Conservation (phyloP, 1,284 basidiomycete species). For the Cutaneotrichosporon cavernicola region DNA sequence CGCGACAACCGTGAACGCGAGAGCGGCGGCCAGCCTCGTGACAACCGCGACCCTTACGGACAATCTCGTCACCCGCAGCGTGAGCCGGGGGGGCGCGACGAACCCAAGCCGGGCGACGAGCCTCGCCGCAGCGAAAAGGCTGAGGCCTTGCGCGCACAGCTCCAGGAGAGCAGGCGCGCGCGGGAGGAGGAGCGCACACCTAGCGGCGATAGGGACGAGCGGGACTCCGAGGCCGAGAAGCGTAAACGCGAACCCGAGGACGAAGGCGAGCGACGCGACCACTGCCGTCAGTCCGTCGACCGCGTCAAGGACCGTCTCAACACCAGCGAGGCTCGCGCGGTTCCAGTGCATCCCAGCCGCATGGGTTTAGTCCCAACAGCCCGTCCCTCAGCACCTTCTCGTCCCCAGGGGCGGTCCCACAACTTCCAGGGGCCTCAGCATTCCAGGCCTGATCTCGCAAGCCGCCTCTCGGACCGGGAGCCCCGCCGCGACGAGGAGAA, state of each 20-base stretch:
- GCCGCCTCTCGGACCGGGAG: not conserved
- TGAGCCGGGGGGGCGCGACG: not conserved
- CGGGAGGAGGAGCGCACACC: slow-evolving; percentile 28
- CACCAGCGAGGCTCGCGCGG: not conserved
- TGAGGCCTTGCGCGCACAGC: slow-evolving; percentile 4
- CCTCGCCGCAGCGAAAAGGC: slow-evolving; percentile 3
- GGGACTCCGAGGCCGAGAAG: not conserved
- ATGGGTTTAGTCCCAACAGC: not conserved
- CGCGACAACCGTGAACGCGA: slow-evolving; percentile 3
- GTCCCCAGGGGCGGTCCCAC: not conserved
- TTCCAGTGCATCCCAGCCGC: not conserved
- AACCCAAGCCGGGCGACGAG: not conserved
- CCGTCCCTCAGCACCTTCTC: not conserved
- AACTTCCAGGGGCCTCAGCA: not conserved
- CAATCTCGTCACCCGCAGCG: not conserved
- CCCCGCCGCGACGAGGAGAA: not conserved
- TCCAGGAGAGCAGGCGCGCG: slow-evolving; percentile 13
- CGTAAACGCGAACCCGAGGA: slow-evolving; percentile 6
- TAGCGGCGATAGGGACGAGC: slow-evolving; percentile 18
- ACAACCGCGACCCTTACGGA: not conserved
- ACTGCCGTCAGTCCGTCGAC: not conserved
- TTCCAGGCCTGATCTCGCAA: not conserved
- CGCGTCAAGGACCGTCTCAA: not conserved
- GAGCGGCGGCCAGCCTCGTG: not conserved
- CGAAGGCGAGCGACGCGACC: not conserved